phyloP scores from a whole-genome alignment of 2,329 filamentous ascomycete genomes.

The Fusarium luffae region DNA sequence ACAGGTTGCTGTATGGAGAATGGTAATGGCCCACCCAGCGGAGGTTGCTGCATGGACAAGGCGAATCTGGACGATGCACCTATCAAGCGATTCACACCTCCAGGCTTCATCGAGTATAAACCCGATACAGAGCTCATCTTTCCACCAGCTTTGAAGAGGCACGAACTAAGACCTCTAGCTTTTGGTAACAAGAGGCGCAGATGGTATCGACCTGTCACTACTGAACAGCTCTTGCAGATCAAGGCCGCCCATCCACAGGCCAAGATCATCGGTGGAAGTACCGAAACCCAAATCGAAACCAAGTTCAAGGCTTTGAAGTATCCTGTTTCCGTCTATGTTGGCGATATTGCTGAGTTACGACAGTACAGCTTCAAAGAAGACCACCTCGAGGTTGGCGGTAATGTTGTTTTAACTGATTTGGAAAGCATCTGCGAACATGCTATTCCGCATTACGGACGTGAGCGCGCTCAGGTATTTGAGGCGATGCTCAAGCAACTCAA shows the following conservation, averaged over 20 bases:
- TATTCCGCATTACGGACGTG: conserved; percentile 78
- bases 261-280: conserved; percentile 95
- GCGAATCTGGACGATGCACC: conserved; percentile 60
- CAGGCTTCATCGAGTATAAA: conserved; percentile 93
- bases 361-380: conserved; percentile 84
- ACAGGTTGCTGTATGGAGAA: conserved; percentile 79
- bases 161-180: conserved; percentile 81
- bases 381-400: conserved; percentile 90
- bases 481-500: conserved; percentile 93
- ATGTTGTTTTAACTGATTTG: conserved; percentile 90
- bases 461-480: conserved; percentile 81
- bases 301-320: conserved; percentile 98
- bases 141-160: conserved; percentile 83
- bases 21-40: conserved; percentile 54
- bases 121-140: conserved; percentile 96
- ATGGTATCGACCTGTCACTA: conserved; percentile 90
- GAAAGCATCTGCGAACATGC: conserved; percentile 86
- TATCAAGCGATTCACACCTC: conserved; percentile 80
- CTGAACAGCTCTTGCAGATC: conserved; percentile 90
- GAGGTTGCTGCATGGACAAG: conserved; percentile 77
- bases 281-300: conserved; percentile 97
- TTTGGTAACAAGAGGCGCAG: conserved; percentile 95
- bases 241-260: conserved; percentile 86
- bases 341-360: conserved; percentile 89
- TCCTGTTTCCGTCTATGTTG: conserved; percentile 88